Evolutionary conservation across 2,329 filamentous ascomycete genomes (phyloP), one percentile per base, ranked within the genome.

Genomic region (Zalaria obscura): DNA sequence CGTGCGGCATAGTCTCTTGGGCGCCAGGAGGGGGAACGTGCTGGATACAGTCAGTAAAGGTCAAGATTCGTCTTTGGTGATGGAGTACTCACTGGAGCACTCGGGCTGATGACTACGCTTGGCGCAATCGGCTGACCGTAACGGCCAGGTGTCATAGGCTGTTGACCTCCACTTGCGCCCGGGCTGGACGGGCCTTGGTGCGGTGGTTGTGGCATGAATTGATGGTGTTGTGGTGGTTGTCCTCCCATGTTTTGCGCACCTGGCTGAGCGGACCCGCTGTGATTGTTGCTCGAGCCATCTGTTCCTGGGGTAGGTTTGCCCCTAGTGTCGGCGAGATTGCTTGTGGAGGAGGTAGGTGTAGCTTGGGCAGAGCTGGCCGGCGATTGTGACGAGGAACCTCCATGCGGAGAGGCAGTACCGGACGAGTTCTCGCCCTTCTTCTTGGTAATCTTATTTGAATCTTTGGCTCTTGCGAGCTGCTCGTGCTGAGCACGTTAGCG

Each of bases 1-100:
- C 91, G 56, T 93, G 86, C 40, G 91, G 91, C 89, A 98, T 96
- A 4, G 89, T 95, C 67, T 98, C 91, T 49, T 88, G 83, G 44
- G 88, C 82, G 51, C 91, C 91, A 38, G 91, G 91, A 47, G 87
- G 87, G 39, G 91, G 88, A 36, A 91, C 70, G 66, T 98, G 91
- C 87, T 91, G 55, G 18, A 42, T 42, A 42, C 18, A 36, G 36
- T 43, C 11, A 36, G 42, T 29, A 27, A 43, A 33, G 39, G 42
- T 46, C 46, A 54, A 48, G 43, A 18, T 18, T 18, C 18, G 18
- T 18, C 18, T 18, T 18, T 18, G 18, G 18, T 18, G 18, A 18
- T 18, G 18, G 18, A 18, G 18, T 25, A 67, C 82, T 70, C 73
- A 91, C 85, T 52, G 88, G 87, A 61, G 85, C 83, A 57, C 89